These are phyloP conservation scores for Naumovozyma dairenensis DNA, from an alignment of 805 yeast genomes.

Conservation along the genomic window DNA sequence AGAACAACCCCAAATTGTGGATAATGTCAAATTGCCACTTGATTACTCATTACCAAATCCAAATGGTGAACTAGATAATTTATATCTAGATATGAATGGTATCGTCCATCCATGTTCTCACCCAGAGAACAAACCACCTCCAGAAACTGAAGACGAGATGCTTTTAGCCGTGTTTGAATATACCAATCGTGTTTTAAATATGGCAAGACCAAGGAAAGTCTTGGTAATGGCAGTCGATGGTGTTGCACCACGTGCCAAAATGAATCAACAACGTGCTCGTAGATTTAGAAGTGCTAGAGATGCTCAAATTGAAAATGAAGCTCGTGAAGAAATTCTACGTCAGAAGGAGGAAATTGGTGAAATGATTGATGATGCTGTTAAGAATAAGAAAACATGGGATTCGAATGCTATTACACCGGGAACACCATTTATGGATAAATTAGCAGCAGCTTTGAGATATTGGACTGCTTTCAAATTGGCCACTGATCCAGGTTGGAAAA, in stretches of 20 bases:
- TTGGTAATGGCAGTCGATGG: constrained; percentile 97
- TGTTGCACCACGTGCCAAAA: constrained; percentile 96
- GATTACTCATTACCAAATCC: constrained; percentile 72
- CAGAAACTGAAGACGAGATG: constrained; percentile 96
- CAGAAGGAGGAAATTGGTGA: constrained; percentile 40
- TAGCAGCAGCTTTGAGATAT: constrained; percentile 73
- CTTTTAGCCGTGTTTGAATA: constrained; percentile 84
- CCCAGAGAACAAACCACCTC: constrained; percentile 93
- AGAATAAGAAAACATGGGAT: constrained; percentile 79
- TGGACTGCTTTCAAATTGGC: constrained; percentile 88
- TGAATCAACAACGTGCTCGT: constrained; percentile 94
- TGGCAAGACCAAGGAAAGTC: constrained; percentile 93
- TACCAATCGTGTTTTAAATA: constrained; percentile 80
- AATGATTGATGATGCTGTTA: constrained; percentile 62
- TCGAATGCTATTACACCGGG: constrained; percentile 97
- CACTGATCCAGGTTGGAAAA: constrained; percentile 88
- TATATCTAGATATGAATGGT: constrained; percentile 96
- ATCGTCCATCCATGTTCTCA: constrained; percentile 98
- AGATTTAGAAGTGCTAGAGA: constrained; percentile 88
- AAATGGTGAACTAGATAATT: constrained; percentile 89
- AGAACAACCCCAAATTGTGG: constrained; percentile 48
- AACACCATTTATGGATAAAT: constrained; percentile 90
- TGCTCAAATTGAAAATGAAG: constrained; percentile 69
- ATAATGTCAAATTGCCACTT: constrained; percentile 55
- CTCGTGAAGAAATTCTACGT: constrained; percentile 40